Percentiles rank a stretch among this genome's conserved stretches.
phyloP scores from a whole-genome alignment of 2,329 filamentous ascomycete species.

The Clarireedia paspali region DNA sequence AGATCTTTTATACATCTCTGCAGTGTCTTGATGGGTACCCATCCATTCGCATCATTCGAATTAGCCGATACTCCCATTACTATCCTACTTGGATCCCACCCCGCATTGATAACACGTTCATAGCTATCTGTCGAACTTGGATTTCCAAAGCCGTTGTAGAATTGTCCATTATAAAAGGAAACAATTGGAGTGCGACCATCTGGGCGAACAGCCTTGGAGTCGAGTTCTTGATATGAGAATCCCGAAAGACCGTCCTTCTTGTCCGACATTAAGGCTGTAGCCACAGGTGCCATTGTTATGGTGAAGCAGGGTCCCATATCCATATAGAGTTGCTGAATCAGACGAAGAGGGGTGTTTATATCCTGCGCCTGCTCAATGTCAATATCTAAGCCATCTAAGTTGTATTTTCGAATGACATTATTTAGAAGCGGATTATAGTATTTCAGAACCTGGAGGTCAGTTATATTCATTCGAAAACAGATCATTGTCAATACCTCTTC shows the following conservation, averaged over 20 bases:
- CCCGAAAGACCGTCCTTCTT: constrained; percentile 39
- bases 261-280: constrained; percentile 46
- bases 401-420: constrained; percentile 57
- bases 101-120: constrained; percentile 5
- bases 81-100: constrained; percentile 10
- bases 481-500: neutral
- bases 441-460: constrained; percentile 14
- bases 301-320: constrained; percentile 62
- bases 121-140: constrained; percentile 4
- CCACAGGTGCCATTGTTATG: constrained; percentile 52
- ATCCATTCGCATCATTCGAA: constrained; percentile 10
- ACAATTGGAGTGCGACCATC: constrained; percentile 1
- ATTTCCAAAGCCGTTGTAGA: constrained; percentile 11
- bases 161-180: constrained; percentile 13
- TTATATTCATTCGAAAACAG: neutral
- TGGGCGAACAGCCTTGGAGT: constrained; percentile 31
- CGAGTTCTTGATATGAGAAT: constrained; percentile 75
- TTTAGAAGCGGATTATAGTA: constrained; percentile 12
- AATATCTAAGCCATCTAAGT: constrained; percentile 80
- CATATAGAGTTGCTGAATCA: constrained; percentile 71
- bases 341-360: constrained; percentile 66
- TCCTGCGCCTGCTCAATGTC: constrained; percentile 74
- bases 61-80: constrained; percentile 6
- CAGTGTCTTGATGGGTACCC: neutral
- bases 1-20: constrained; percentile 31